These are phyloP conservation scores for Avena atlantica DNA, from an alignment of 176 grass and related monocot species.

Conservation along the genomic window DNA sequence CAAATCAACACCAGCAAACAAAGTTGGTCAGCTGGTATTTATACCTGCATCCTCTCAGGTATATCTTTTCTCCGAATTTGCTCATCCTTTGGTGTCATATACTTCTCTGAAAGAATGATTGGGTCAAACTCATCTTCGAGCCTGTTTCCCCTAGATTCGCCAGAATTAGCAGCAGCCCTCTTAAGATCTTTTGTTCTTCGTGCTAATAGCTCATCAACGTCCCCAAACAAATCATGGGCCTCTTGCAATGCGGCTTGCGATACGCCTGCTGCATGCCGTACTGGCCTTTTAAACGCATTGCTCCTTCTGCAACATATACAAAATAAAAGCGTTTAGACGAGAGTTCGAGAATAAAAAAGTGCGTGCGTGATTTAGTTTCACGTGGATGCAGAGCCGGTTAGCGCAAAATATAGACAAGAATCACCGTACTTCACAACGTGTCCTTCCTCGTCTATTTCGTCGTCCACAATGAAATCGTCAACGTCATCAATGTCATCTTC, in stretches of 20 bases:
- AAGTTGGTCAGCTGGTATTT: neutral
- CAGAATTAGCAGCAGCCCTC: conserved; percentile 50
- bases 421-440: conserved; percentile 65
- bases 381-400: neutral
- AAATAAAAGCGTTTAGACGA: neutral
- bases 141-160: conserved; percentile 48
- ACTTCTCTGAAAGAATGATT: conserved; percentile 87
- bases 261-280: conserved; percentile 67
- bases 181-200: conserved; percentile 68
- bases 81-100: conserved; percentile 94
- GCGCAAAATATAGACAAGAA: neutral
- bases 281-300: conserved; percentile 49
- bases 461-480: conserved; percentile 85
- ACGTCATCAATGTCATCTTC: conserved; percentile 56
- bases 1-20: conserved; percentile 1
- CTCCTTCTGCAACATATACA: conserved; percentile 50
- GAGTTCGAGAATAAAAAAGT: neutral
- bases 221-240: conserved; percentile 88
- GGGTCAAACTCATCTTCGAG: conserved; percentile 95
- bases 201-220: conserved; percentile 81
- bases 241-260: conserved; percentile 81
- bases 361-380: neutral
- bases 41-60: conserved; percentile 92
- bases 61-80: conserved; percentile 84
- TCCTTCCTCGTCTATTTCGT: conserved; percentile 81